Evolutionary conservation across 164 flowering plant species (phyloP).

Genomic region (Stephania japonica): DNA sequence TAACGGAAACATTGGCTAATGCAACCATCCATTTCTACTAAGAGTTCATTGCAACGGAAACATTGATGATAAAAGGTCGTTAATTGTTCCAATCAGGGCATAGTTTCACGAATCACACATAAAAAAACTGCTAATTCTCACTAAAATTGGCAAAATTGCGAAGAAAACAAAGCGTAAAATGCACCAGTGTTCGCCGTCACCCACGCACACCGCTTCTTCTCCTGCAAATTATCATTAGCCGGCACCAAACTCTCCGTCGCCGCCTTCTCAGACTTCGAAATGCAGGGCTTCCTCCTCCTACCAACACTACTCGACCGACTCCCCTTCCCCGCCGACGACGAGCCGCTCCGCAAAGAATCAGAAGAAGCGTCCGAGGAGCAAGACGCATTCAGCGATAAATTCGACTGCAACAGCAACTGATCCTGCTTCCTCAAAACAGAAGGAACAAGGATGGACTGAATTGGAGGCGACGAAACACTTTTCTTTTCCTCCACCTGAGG

Average conservation of each 20-base stretch:
- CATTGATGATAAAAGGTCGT: background rate
- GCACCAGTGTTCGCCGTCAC: constrained; percentile 68
- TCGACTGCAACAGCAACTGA: constrained; percentile 24
- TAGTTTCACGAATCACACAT: background rate
- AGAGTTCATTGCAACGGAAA: background rate
- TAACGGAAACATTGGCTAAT: no score
- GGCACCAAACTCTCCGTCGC: constrained; percentile 15
- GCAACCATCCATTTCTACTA: background rate
- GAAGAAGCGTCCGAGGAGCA: constrained; percentile 66
- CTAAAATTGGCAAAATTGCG: background rate
- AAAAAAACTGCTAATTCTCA: background rate
- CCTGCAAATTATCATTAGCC: constrained; percentile 20
- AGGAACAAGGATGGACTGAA: constrained; percentile 13
- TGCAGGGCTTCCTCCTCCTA: constrained; percentile 35
- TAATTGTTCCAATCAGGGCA: background rate
- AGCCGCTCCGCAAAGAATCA: constrained; percentile 53
- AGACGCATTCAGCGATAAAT: constrained; percentile 50
- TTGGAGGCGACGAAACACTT: constrained; percentile 16
- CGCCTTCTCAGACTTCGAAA: constrained; percentile 25
- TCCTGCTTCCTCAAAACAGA: constrained; percentile 38
- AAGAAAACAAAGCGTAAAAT: constrained; percentile 3
- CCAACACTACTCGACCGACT: constrained; percentile 16
- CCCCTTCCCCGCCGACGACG: constrained; percentile 52
- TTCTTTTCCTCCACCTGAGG: constrained; percentile 31
- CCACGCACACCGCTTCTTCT: constrained; percentile 73